Evolutionary conservation across 495 filamentous ascomycete species (phyloP).

Genomic region (Podospora didyma): DNA sequence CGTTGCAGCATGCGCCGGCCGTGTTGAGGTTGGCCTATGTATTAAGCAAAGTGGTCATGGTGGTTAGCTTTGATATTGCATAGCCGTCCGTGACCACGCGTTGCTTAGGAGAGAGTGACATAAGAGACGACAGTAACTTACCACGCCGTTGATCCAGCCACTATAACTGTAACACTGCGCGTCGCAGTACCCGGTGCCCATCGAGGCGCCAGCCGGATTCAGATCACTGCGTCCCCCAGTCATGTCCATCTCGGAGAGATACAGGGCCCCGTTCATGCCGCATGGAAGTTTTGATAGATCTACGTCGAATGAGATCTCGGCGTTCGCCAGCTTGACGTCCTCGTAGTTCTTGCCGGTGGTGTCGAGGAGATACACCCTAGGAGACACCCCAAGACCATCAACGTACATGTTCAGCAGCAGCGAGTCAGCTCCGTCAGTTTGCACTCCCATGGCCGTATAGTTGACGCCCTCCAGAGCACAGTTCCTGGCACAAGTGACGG

Average conservation of each 20-base stretch:
- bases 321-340: conserved; percentile 53
- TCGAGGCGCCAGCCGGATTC: conserved; percentile 59
- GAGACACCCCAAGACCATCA: conserved; percentile 37
- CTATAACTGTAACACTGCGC: conserved; percentile 58
- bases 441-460: conserved; percentile 45
- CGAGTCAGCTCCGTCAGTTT: conserved; percentile 36
- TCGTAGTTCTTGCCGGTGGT: conserved; percentile 53
- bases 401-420: conserved; percentile 42
- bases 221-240: conserved; percentile 50
- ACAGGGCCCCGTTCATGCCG: conserved; percentile 66
- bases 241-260: conserved; percentile 59
- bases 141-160: conserved; percentile 57
- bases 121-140: conserved; percentile 21
- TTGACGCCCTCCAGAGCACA: conserved; percentile 44
- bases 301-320: conserved; percentile 61
- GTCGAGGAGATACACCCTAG: conserved; percentile 61
- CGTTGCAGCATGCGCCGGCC: conserved; percentile 53
- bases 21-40: conserved; percentile 47
- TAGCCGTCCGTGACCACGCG: too few species aligned
- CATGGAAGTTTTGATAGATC: conserved; percentile 58
- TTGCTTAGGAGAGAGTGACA: not conserved
- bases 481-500: conserved; percentile 45
- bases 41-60: too few species aligned
- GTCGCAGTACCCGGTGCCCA: conserved; percentile 70
- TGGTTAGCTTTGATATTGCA: not conserved